Conservation (phyloP, 306 rosid species). For the Trifolium pratense region DNA sequence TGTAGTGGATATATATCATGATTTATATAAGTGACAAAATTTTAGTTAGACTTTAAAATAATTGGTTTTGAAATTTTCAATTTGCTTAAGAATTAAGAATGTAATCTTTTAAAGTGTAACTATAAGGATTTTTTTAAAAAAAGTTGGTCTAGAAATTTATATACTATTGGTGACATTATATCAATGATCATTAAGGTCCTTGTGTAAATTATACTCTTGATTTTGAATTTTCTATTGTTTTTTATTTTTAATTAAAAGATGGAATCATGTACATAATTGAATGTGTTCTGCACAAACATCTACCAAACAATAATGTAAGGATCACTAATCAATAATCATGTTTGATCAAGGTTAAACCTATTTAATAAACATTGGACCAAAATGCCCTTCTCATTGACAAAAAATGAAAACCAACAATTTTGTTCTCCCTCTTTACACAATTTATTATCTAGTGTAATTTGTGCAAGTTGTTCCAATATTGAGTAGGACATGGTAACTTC, state of each 20-base stretch:
- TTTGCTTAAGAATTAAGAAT: constrained; percentile 12
- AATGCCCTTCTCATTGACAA: constrained; percentile 25
- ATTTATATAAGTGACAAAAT: constrained; percentile 12
- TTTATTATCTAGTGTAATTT: constrained; percentile 8
- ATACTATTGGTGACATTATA: constrained; percentile 25
- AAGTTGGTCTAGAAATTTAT: neutral
- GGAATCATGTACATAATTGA: constrained; percentile 37
- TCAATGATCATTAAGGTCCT: constrained; percentile 23
- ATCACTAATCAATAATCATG: constrained; percentile 2
- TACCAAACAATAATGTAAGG: constrained; percentile 32
- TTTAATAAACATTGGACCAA: neutral
- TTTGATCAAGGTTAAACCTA: constrained; percentile 32
- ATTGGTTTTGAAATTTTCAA: neutral
- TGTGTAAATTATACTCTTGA: constrained; percentile 37
- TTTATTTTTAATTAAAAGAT: constrained; percentile 21
- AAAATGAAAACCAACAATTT: neutral
- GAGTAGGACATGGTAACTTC: constrained; percentile 39
- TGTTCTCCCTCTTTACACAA: constrained; percentile 9
- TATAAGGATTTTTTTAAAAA: neutral
- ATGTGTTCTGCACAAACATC: constrained; percentile 30
- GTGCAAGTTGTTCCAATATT: constrained; percentile 28
- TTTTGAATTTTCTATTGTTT: constrained; percentile 34
- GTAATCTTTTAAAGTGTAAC: neutral
- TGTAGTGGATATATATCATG: constrained; percentile 11
- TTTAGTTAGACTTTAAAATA: neutral